These are phyloP conservation scores for Eremothecium cymbalariae DNA, from an alignment of 1,139 yeast genomes.

Conservation along the genomic window DNA sequence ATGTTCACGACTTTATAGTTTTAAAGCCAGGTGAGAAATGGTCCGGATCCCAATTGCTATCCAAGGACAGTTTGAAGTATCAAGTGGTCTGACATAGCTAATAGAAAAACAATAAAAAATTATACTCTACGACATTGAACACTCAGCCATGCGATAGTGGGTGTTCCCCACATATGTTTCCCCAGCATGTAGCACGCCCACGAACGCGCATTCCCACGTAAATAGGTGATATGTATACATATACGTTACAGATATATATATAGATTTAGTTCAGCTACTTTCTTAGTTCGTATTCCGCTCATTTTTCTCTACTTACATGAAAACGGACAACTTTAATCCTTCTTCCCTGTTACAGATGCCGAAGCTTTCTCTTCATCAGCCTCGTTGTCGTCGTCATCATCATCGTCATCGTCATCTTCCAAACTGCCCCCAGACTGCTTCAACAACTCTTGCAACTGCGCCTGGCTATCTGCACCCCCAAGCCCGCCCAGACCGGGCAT, in stretches of 20 bases:
- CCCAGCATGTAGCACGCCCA: too few species aligned
- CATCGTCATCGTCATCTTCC: constrained; percentile 5
- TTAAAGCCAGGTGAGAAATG: constrained; percentile 64
- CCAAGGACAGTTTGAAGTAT: constrained; percentile 33
- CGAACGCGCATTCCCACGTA: too few species aligned
- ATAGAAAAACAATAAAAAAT: too few species aligned
- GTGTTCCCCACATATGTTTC: too few species aligned
- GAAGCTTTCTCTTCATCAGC: constrained; percentile 2
- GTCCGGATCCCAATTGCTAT: constrained; percentile 55
- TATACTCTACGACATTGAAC: too few species aligned
- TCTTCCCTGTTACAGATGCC: neutral
- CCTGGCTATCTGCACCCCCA: constrained; percentile 7
- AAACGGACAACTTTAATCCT: neutral
- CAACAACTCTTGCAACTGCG: constrained; percentile 5
- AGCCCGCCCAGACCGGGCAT: constrained; percentile 8
- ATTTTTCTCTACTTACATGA: neutral
- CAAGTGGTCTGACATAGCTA: constrained; percentile 3
- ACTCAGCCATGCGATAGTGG: too few species aligned
- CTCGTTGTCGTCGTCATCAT: constrained; percentile 6
- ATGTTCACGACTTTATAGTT: constrained; percentile 58
- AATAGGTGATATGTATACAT: too few species aligned
- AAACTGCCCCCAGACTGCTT: constrained; percentile 5
- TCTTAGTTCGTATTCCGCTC: neutral
- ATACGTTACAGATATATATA: neutral
- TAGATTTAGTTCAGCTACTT: neutral